phyloP scores from a whole-genome alignment of 106 monocot genomes.

The Dendrobium nobile region DNA sequence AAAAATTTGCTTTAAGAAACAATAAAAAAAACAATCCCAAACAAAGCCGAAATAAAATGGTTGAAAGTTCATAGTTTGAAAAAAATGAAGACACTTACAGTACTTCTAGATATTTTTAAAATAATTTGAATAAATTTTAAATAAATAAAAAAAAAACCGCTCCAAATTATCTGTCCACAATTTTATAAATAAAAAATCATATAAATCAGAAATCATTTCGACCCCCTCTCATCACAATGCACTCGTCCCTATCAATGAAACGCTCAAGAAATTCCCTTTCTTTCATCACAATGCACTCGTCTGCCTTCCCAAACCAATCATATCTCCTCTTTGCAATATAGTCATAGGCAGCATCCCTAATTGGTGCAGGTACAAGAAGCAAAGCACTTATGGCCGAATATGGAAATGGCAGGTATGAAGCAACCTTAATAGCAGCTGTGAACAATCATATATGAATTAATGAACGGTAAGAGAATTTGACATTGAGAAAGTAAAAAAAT shows the following conservation, averaged over 20 bases:
- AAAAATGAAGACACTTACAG: too few relatives aligned
- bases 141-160: too few relatives aligned
- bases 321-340: slow-evolving; percentile 59
- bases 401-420: slow-evolving; percentile 68
- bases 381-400: slow-evolving; percentile 45
- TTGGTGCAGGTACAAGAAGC: slow-evolving; percentile 45
- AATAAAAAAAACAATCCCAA: too few relatives aligned
- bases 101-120: too few relatives aligned
- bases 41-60: too few relatives aligned
- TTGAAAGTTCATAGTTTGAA: too few relatives aligned
- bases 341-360: slow-evolving; percentile 65
- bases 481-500: background rate
- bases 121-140: too few relatives aligned
- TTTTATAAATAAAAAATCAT: too few relatives aligned
- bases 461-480: background rate
- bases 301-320: slow-evolving; percentile 63
- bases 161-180: too few relatives aligned
- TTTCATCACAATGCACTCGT: slow-evolving; percentile 60
- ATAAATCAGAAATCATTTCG: background rate
- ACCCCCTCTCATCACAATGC: slow-evolving; percentile 23
- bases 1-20: too few relatives aligned
- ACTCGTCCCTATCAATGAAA: slow-evolving; percentile 82
- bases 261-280: slow-evolving; percentile 60
- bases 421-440: slow-evolving; percentile 70
- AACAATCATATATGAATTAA: background rate